Evolutionary conservation across 2,329 filamentous ascomycete species (phyloP).

Genomic region (Acrocalymma vagum): DNA sequence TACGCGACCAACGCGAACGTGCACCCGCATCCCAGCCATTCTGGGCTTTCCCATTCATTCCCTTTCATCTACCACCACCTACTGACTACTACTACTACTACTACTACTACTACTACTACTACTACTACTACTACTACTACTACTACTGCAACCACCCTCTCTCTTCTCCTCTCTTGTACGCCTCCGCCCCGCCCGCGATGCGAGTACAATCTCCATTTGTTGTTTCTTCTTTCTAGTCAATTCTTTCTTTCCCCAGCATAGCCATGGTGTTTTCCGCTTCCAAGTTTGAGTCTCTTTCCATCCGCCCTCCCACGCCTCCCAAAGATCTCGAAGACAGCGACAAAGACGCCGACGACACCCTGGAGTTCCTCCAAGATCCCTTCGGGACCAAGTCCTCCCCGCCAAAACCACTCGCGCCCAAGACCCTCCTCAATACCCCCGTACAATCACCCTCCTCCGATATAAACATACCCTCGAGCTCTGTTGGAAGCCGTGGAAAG

Average conservation of each 20-base stretch:
- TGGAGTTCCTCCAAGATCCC: constrained; percentile 53
- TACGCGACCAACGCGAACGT: constrained; percentile 12
- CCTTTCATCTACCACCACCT: no score
- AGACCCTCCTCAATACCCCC: constrained; percentile 43
- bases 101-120: constrained; percentile 9
- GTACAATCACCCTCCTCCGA: constrained; percentile 55
- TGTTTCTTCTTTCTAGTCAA: constrained; percentile 29
- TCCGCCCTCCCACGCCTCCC: constrained; percentile 65
- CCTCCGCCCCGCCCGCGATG: constrained; percentile 32
- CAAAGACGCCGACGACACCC: constrained; percentile 47
- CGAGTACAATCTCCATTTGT: constrained; percentile 21
- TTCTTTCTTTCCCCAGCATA: constrained; percentile 42
- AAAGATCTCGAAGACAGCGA: constrained; percentile 52
- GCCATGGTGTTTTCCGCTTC: constrained; percentile 50
- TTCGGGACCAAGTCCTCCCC: constrained; percentile 44
- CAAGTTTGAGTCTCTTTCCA: constrained; percentile 56
- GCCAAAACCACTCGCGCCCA: constrained; percentile 29
- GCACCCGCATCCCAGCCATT: constrained; percentile 20
- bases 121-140: no score
- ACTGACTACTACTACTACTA: no score
- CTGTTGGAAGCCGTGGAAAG: constrained; percentile 45
- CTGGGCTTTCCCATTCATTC: constrained; percentile 6
- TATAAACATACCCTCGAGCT: constrained; percentile 42
- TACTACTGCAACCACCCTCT: constrained; percentile 11
- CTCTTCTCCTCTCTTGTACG: constrained; percentile 15